phyloP scores from a whole-genome alignment of 495 filamentous ascomycete genomes.

The Aspergillus biplanus region DNA sequence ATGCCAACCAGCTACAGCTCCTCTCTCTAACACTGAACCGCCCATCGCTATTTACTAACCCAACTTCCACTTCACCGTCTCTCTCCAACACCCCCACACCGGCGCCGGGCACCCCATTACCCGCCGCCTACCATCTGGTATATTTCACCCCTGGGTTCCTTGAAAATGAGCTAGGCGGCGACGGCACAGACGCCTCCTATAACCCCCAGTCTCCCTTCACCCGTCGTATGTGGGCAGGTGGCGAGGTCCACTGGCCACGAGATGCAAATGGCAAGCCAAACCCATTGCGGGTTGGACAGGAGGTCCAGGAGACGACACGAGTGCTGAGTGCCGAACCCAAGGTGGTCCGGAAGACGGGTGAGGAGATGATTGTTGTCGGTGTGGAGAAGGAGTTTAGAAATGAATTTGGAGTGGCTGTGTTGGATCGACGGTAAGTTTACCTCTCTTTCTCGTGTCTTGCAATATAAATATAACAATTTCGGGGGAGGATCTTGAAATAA shows the following conservation, averaged over 20 bases:
- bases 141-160: constrained; percentile 69
- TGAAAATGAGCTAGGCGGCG: constrained; percentile 57
- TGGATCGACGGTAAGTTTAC: constrained; percentile 54
- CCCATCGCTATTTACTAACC: constrained; percentile 37
- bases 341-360: constrained; percentile 53
- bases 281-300: constrained; percentile 54
- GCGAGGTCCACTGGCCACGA: constrained; percentile 57
- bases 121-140: constrained; percentile 70
- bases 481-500: neutral
- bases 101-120: constrained; percentile 49
- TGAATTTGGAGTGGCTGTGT: constrained; percentile 51
- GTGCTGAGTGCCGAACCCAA: constrained; percentile 57
- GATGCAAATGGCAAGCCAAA: constrained; percentile 38
- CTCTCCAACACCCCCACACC: constrained; percentile 19
- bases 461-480: too few species aligned
- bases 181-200: constrained; percentile 75
- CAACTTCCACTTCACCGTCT: constrained; percentile 37
- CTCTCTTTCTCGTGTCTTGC: neutral
- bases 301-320: constrained; percentile 59
- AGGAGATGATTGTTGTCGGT: constrained; percentile 67
- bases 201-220: constrained; percentile 66
- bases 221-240: constrained; percentile 82
- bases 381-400: constrained; percentile 63
- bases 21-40: constrained; percentile 58
- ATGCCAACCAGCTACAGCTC: constrained; percentile 61